Conservation (phyloP, 129 eudicot species). For the Flaveria robusta region DNA sequence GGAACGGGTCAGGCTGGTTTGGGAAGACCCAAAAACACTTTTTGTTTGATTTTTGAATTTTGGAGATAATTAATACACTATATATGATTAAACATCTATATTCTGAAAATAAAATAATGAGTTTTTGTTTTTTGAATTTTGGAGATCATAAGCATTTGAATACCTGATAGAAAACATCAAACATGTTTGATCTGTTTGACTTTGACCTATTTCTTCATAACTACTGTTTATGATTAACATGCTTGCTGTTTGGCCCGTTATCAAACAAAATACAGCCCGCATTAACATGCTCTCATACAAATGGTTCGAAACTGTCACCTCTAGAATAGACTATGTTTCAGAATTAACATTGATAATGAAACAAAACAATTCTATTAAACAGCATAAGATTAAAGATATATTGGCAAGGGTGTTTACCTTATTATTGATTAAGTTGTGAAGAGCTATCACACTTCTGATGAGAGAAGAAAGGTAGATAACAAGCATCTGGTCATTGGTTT, state of each 20-base stretch:
- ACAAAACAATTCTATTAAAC: neutral
- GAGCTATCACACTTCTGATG: slow-evolving; percentile 93
- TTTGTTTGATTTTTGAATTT: no score
- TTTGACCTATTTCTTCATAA: no score
- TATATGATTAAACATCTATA: no score
- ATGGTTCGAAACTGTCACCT: neutral
- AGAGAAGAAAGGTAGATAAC: slow-evolving; percentile 92
- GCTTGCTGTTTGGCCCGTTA: neutral
- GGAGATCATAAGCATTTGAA: no score
- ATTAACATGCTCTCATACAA: neutral
- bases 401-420: slow-evolving; percentile 49
- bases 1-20: no score
- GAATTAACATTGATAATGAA: no score
- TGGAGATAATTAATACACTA: neutral
- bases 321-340: neutral
- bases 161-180: no score
- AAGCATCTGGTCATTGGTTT: slow-evolving; percentile 98
- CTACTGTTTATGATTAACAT: no score
- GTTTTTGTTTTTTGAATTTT: neutral
- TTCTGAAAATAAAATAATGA: neutral
- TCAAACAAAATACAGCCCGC: neutral
- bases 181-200: no score
- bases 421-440: slow-evolving; percentile 94
- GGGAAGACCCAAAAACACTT: neutral
- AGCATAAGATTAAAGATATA: neutral